Conservation (phyloP, 192 early-diverging fungal species). For the Coemansia sp. region DNA sequence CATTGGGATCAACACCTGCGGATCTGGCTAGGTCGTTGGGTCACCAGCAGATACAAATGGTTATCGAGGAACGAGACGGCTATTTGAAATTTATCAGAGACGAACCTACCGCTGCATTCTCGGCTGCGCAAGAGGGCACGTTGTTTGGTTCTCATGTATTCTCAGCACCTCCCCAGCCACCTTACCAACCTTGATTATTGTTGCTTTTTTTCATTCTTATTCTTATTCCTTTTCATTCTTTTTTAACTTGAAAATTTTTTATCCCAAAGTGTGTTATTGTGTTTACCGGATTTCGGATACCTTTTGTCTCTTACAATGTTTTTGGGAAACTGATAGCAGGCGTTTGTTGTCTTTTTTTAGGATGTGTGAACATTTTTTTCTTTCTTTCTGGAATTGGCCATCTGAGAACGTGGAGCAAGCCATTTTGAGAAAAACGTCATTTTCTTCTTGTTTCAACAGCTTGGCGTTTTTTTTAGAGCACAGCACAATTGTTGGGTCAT, state of each 20-base stretch:
- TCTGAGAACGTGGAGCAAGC: too few species aligned
- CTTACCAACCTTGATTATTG: neutral
- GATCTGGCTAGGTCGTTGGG: constrained; percentile 38
- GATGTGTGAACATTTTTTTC: neutral
- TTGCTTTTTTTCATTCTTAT: neutral
- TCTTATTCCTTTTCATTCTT: neutral
- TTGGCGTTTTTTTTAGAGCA: too few species aligned
- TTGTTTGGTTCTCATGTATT: neutral
- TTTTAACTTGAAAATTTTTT: neutral
- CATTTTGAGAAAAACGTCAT: too few species aligned
- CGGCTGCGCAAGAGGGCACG: neutral
- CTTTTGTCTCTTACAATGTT: neutral
- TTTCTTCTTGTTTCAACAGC: too few species aligned
- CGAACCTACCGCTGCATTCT: constrained; percentile 7
- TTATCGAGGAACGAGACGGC: constrained; percentile 46
- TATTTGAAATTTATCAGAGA: constrained; percentile 53
- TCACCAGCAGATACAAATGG: constrained; percentile 9
- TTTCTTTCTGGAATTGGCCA: too few species aligned
- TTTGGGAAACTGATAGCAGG: too few species aligned
- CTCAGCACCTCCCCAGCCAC: neutral
- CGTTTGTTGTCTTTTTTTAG: neutral
- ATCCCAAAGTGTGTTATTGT: neutral
- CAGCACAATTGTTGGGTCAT: too few species aligned
- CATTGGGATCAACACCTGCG: constrained; percentile 21
- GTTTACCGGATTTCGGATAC: neutral